These are phyloP conservation scores for Trametes cingulata DNA, from an alignment of 768 basidiomycete species.

Conservation along the genomic window DNA sequence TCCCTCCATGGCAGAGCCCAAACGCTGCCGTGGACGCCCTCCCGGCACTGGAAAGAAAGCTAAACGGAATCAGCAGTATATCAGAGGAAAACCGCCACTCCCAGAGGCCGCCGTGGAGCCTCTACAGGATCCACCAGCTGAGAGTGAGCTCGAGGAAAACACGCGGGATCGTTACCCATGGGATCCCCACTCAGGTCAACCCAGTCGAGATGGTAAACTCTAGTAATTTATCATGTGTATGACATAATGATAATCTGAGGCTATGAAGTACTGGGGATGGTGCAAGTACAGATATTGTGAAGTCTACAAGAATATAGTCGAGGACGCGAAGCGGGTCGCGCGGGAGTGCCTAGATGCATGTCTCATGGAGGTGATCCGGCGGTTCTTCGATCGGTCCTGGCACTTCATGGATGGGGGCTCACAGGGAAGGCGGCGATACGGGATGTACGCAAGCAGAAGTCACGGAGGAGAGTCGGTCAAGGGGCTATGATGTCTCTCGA, in stretches of 20 bases:
- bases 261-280: slow-evolving; percentile 37
- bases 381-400: slow-evolving; percentile 40
- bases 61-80: background rate
- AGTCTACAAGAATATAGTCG: slow-evolving; percentile 34
- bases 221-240: background rate
- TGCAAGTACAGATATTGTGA: slow-evolving; percentile 38
- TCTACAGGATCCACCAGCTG: background rate
- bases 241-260: background rate
- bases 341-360: slow-evolving; percentile 36
- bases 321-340: slow-evolving; percentile 33
- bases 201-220: slow-evolving; percentile 45
- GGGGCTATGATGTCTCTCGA: background rate
- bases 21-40: too few relatives aligned
- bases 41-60: too few relatives aligned
- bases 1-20: too few relatives aligned
- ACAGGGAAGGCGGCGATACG: slow-evolving; percentile 40
- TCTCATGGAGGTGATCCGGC: slow-evolving; percentile 37
- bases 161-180: background rate
- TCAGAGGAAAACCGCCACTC: background rate
- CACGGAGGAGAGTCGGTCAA: slow-evolving; percentile 26
- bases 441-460: slow-evolving; percentile 39
- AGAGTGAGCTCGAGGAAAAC: background rate
- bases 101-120: background rate
- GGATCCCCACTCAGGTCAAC: slow-evolving; percentile 31
- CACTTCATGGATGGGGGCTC: slow-evolving; percentile 38